Conservation (phyloP, 2,329 filamentous ascomycete species). For the Metarhizium rileyi region DNA sequence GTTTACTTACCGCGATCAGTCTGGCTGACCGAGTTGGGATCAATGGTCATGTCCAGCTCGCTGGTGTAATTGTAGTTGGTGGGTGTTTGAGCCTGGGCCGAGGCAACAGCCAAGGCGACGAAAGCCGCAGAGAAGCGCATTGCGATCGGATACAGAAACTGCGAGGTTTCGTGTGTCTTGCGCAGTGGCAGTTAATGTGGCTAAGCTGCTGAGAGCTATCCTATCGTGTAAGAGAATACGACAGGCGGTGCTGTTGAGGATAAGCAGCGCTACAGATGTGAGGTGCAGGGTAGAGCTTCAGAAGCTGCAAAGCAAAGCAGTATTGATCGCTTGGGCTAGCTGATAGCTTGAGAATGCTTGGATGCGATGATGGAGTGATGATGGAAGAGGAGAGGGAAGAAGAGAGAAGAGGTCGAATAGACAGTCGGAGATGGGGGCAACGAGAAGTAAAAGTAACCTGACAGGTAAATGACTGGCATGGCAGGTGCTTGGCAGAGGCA, state of each 20-base stretch:
- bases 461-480: background rate
- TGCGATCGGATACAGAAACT: slow-evolving; percentile 7
- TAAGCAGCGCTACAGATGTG: slow-evolving; percentile 5
- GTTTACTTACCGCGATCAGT: slow-evolving; percentile 28
- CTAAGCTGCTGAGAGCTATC: background rate
- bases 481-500: background rate
- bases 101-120: slow-evolving; percentile 34
- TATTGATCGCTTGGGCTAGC: slow-evolving; percentile 1
- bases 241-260: slow-evolving; percentile 1
- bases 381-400: slow-evolving; percentile 1
- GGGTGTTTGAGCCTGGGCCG: slow-evolving; percentile 28
- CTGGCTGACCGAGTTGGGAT: slow-evolving; percentile 25
- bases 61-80: slow-evolving; percentile 29
- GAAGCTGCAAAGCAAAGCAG: slow-evolving; percentile 5
- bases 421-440: slow-evolving; percentile 4
- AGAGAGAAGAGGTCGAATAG: slow-evolving; percentile 2
- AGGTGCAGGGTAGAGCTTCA: slow-evolving; percentile 6
- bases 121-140: slow-evolving; percentile 33
- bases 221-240: slow-evolving; percentile 2
- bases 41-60: slow-evolving; percentile 31
- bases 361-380: slow-evolving; percentile 8
- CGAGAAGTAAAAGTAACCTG: slow-evolving; percentile 5
- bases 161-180: background rate
- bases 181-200: background rate
- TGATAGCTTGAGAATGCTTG: slow-evolving; percentile 6